Percentiles rank a stretch among this genome's conserved stretches.
Evolutionary conservation across 73 alveolate species (phyloP).

Genomic region (Halteria grandinella): DNA sequence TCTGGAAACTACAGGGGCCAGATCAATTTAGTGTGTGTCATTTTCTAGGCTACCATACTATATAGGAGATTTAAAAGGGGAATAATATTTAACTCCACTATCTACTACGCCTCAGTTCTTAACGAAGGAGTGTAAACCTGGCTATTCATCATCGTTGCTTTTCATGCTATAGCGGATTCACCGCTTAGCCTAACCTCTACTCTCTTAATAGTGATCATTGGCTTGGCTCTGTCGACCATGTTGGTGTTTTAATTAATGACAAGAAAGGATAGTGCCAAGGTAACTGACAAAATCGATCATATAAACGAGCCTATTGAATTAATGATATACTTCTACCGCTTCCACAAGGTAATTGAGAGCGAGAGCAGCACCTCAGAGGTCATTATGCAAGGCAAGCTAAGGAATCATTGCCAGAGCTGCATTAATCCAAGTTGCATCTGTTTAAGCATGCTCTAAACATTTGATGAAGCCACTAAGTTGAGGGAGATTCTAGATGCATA

Average conservation of each 20-base stretch:
- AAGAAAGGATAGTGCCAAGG: neutral
- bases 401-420: no score
- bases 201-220: neutral
- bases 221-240: neutral
- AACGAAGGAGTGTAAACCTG: slow-evolving; percentile 29
- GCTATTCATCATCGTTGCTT: slow-evolving; percentile 8
- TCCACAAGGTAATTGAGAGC: no score
- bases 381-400: no score
- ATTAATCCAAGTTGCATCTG: no score
- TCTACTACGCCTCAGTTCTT: slow-evolving; percentile 3
- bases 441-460: no score
- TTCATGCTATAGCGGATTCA: neutral
- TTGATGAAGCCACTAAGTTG: no score
- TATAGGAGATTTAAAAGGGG: slow-evolving; percentile 11
- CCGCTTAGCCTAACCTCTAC: neutral
- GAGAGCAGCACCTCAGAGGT: no score
- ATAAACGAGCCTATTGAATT: neutral
- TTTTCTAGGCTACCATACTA: neutral
- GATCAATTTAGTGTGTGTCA: slow-evolving; percentile 24
- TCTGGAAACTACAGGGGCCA: slow-evolving; percentile 5
- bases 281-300: neutral
- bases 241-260: neutral
- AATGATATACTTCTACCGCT: no score
- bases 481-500: no score
- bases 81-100: neutral